A percentile compares a stretch with the other conserved stretches of the same genome.
phyloP scores from a whole-genome alignment of 2,329 filamentous ascomycete species.

The Talaromyces sp. region DNA sequence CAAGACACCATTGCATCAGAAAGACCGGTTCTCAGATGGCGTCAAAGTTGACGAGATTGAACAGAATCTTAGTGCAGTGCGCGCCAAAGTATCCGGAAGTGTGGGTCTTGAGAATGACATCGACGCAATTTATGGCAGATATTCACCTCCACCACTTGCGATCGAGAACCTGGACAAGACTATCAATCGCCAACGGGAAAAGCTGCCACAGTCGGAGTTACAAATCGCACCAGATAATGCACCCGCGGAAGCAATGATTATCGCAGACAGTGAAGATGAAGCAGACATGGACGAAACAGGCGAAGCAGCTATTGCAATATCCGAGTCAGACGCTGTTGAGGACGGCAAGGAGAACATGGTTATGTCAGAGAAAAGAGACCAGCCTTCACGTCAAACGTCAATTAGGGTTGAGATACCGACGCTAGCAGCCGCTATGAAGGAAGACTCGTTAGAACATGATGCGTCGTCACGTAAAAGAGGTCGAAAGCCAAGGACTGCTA shows the following conservation, averaged over 20 bases:
- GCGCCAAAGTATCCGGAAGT: neutral
- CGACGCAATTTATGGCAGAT: constrained; percentile 4
- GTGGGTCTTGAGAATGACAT: neutral
- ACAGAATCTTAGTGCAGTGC: neutral
- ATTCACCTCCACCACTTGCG: constrained; percentile 17
- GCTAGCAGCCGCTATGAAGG: constrained; percentile 3
- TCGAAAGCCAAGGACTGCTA: constrained; percentile 11
- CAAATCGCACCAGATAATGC: neutral
- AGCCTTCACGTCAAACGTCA: neutral
- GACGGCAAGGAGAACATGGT: constrained; percentile 5
- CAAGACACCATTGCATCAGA: constrained; percentile 32
- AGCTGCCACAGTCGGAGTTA: neutral
- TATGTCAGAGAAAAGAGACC: neutral
- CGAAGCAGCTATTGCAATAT: neutral
- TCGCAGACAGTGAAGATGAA: constrained; percentile 14
- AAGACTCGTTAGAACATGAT: neutral
- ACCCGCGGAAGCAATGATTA: neutral
- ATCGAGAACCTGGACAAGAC: constrained; percentile 17
- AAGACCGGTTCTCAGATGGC: constrained; percentile 5
- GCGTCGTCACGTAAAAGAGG: constrained; percentile 12
- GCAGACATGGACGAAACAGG: neutral
- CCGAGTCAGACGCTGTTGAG: constrained; percentile 1
- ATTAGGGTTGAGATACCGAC: constrained; percentile 18
- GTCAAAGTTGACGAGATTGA: neutral
- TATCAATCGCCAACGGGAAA: constrained; percentile 12